Percentiles rank a stretch among this genome's conserved stretches.
phyloP scores from a whole-genome alignment of 176 grass and related monocot genomes.

The Metroxylon sagu region DNA sequence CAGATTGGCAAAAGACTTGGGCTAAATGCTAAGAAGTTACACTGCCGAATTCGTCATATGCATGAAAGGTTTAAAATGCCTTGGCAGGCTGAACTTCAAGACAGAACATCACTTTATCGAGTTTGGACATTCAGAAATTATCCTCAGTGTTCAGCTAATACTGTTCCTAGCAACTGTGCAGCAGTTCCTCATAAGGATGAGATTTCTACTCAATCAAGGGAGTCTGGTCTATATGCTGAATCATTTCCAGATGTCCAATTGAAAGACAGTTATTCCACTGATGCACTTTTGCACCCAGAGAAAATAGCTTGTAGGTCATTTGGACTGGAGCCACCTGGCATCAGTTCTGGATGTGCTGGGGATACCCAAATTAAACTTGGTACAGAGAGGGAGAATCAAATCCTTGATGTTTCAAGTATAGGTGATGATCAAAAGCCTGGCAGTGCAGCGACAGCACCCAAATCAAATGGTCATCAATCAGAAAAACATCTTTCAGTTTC shows the following conservation, averaged over 20 bases:
- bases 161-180: conserved; percentile 40
- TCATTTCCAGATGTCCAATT: conserved; percentile 20
- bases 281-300: conserved; percentile 27
- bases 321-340: conserved; percentile 18
- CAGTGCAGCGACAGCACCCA: neutral
- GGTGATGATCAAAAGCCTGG: conserved; percentile 9
- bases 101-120: conserved; percentile 63
- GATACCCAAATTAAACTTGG: neutral
- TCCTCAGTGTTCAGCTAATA: conserved; percentile 36
- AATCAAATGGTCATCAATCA: neutral
- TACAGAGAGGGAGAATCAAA: neutral
- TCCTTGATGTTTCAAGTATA: conserved; percentile 12
- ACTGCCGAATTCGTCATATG: conserved; percentile 63
- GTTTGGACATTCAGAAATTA: conserved; percentile 83
- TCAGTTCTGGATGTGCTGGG: conserved; percentile 14
- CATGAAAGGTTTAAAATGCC: conserved; percentile 53
- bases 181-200: conserved; percentile 28
- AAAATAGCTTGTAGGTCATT: conserved; percentile 22
- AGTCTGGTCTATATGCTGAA: neutral
- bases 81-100: conserved; percentile 64
- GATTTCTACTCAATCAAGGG: conserved; percentile 24
- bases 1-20: conserved; percentile 72
- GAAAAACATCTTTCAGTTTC: conserved; percentile 5
- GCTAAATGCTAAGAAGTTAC: conserved; percentile 59
- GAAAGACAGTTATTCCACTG: conserved; percentile 20